These are phyloP conservation scores for Salix brachista DNA, from an alignment of 345 rosid species.

Conservation along the genomic window DNA sequence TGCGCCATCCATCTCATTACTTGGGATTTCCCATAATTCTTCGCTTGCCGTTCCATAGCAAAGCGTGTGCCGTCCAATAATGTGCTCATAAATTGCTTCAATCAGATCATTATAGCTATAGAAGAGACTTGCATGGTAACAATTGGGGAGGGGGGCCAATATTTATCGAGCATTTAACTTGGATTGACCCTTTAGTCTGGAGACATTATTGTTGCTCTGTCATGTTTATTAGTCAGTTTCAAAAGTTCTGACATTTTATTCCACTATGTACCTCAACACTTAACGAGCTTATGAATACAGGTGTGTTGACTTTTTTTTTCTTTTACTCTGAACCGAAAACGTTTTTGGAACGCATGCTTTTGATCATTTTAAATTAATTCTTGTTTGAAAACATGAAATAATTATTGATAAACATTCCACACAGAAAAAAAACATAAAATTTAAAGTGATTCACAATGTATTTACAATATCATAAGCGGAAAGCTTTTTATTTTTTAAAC, in stretches of 20 bases:
- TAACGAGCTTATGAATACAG: no score
- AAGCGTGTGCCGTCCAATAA: constrained; percentile 1
- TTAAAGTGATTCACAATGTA: no score
- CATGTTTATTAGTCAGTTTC: neutral
- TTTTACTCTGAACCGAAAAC: no score
- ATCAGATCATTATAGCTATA: constrained; percentile 22
- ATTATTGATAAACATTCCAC: no score
- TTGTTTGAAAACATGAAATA: no score
- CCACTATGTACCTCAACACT: neutral
- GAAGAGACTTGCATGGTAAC: constrained; percentile 22
- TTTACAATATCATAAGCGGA: no score
- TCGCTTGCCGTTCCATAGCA: constrained; percentile 21
- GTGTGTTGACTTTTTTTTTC: no score
- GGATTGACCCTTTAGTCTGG: neutral
- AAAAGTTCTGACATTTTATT: constrained; percentile 4
- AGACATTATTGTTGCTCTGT: constrained; percentile 9
- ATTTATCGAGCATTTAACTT: constrained; percentile 1
- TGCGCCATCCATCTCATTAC: constrained; percentile 11
- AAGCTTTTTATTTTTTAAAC: no score
- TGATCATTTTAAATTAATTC: no score
- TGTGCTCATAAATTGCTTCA: constrained; percentile 21
- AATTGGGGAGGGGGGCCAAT: constrained; percentile 2
- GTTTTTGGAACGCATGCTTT: no score
- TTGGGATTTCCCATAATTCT: constrained; percentile 32
- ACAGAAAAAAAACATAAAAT: no score